These are phyloP conservation scores for Dioszegia hungarica DNA, from an alignment of 768 basidiomycete genomes.

Conservation along the genomic window DNA sequence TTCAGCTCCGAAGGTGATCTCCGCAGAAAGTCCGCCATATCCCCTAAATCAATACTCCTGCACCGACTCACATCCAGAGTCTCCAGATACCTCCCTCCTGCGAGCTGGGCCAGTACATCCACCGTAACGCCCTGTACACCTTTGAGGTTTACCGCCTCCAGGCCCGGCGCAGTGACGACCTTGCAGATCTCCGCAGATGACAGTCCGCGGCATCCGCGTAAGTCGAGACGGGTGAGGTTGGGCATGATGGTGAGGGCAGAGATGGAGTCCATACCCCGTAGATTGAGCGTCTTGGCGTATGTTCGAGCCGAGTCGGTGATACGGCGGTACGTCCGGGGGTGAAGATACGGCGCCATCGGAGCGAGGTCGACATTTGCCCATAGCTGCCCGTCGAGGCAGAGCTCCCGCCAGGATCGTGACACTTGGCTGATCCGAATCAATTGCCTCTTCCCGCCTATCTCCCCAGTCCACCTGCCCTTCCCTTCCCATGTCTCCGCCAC, in stretches of 20 bases:
- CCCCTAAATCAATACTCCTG: conserved; percentile 57
- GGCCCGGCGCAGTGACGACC: conserved; percentile 63
- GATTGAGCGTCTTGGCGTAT: conserved; percentile 17
- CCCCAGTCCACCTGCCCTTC: conserved; percentile 19
- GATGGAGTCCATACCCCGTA: conserved; percentile 25
- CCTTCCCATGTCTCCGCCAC: conserved; percentile 12
- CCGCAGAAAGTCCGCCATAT: conserved; percentile 36
- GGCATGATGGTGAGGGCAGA: conserved; percentile 37
- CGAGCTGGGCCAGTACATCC: conserved; percentile 66
- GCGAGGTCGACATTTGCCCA: conserved; percentile 25
- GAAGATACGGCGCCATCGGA: conserved; percentile 15
- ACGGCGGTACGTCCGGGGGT: conserved; percentile 14
- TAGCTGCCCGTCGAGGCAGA: conserved; percentile 40
- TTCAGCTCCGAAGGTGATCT: conserved; percentile 50
- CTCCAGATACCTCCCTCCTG: conserved; percentile 58
- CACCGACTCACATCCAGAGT: conserved; percentile 70
- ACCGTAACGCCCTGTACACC: conserved; percentile 68
- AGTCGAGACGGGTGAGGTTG: conserved; percentile 64
- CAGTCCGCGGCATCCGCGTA: conserved; percentile 67
- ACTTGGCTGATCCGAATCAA: conserved; percentile 34
- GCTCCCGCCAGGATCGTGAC: conserved; percentile 29
- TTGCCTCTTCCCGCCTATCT: conserved; percentile 21
- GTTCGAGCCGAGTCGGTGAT: conserved; percentile 13
- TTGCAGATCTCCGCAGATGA: conserved; percentile 65
- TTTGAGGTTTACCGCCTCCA: conserved; percentile 61